Conservation (phyloP, 2,329 filamentous ascomycete species). For the Fusarium algeriense region DNA sequence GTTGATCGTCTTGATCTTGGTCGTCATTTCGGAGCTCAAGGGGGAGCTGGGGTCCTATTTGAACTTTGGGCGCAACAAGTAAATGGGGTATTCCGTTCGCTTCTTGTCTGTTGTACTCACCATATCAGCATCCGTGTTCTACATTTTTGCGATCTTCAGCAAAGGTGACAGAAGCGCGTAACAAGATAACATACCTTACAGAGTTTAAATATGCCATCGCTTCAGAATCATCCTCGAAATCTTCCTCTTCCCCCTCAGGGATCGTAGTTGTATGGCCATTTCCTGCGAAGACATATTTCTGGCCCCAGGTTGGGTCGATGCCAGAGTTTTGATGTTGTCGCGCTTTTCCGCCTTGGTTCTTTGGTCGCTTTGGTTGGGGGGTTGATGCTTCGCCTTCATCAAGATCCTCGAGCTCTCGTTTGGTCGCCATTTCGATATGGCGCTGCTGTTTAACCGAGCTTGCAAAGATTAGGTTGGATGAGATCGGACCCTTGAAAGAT, state of each 20-base stretch:
- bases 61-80: slow-evolving; percentile 71
- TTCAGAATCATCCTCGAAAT: slow-evolving; percentile 76
- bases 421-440: slow-evolving; percentile 50
- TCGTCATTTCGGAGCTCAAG: slow-evolving; percentile 48
- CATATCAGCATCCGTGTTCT: slow-evolving; percentile 60
- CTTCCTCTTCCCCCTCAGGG: slow-evolving; percentile 67
- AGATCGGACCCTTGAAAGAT: slow-evolving; percentile 19
- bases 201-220: slow-evolving; percentile 77
- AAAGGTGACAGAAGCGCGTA: slow-evolving; percentile 23
- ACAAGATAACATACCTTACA: slow-evolving; percentile 70
- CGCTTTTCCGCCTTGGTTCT: slow-evolving; percentile 50
- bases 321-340: slow-evolving; percentile 59
- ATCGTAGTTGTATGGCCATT: slow-evolving; percentile 63
- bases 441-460: slow-evolving; percentile 13
- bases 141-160: slow-evolving; percentile 46
- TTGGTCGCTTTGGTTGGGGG: slow-evolving; percentile 46
- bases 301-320: slow-evolving; percentile 76
- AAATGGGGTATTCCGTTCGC: slow-evolving; percentile 79
- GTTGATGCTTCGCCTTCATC: slow-evolving; percentile 48
- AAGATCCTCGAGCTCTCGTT: slow-evolving; percentile 51
- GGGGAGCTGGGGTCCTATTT: slow-evolving; percentile 65
- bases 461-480: slow-evolving; percentile 12
- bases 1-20: slow-evolving; percentile 48
- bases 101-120: slow-evolving; percentile 74
- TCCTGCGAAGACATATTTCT: slow-evolving; percentile 78